Evolutionary conservation across 306 rosid genomes (phyloP), one percentile per base, ranked within the genome.

Genomic region (Vigna mungo): DNA sequence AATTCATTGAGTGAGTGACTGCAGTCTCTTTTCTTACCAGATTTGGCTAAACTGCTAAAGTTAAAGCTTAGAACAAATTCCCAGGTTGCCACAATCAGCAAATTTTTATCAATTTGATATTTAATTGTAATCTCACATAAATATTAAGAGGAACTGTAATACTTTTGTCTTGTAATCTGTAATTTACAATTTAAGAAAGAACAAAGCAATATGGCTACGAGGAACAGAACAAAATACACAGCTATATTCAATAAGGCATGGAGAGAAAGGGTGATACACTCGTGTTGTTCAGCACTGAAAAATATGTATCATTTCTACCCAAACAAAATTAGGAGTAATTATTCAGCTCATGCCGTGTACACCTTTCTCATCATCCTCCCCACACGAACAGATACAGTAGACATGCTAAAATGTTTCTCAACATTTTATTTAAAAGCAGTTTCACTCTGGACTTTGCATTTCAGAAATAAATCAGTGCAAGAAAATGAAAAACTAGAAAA

Each of bases 371-470:
- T 71, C 56, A 64, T 65, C 55, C 71, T 65, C 55, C 71, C 77
- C 72, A 36, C 32, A 13, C 37, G 70, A 27, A 82, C 30, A 51
- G 67, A 59, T 60, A 44, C n/a, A 18, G 62, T 52, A 72, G 76
- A 25, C 18, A 66, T 66, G 72, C 70, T 32, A 68, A 63, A 54
- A 75, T 74, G 53, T 59, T 68, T 74, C 53, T 39, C 37, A 74
- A 15, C 5, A 72, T 68, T 77, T 56, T 9, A 9, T 51, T 52
- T 18, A 27, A 54, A 78, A 34, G 36, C 20, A 30, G 34, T 34
- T 59, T 81, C 27, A 36, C 6, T 30, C 3, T 58, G 20, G 39
- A 60, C 21, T 21, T 56, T 17, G 34, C 61, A 51, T 51, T 30
- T 70, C 13, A 72, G 30, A 21, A 66, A 65, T 39, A 66, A 72